Evolutionary conservation across 345 rosid genomes (phyloP).

Genomic region (Psidium friedrichsthalianum): DNA sequence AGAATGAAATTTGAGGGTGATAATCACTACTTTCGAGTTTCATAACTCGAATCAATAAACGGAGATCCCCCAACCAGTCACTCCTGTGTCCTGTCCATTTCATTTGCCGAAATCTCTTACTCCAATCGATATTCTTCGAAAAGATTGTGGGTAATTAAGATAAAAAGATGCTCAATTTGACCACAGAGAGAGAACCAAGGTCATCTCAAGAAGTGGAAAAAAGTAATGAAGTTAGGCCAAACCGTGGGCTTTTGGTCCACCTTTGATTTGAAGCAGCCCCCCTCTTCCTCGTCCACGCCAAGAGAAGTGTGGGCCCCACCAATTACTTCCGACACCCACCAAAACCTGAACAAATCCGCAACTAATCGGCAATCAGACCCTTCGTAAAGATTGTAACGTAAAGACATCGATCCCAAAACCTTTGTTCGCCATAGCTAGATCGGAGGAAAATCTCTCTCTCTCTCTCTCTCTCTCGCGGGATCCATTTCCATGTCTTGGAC

Average conservation of each 20-base stretch:
- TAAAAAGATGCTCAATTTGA: not conserved
- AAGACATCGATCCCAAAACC: not conserved
- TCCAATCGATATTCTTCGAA: no score
- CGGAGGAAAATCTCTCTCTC: not conserved
- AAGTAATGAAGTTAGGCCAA: not conserved
- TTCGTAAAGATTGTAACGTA: not conserved
- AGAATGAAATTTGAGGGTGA: no score
- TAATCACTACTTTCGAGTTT: no score
- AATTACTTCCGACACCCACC: not conserved
- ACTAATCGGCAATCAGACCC: not conserved
- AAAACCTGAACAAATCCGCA: not conserved
- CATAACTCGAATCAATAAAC: no score
- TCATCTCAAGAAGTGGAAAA: not conserved
- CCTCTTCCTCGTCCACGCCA: no score
- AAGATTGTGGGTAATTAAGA: no score
- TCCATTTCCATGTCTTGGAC: constrained; percentile 35
- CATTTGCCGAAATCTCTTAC: no score
- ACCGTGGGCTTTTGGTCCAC: not conserved
- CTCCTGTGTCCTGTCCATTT: no score
- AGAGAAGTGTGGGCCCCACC: not conserved
- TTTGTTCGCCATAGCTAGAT: not conserved
- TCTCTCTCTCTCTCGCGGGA: not conserved
- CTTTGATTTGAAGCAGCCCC: not conserved
- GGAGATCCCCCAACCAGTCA: no score
- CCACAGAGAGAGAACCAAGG: no score